phyloP scores from a whole-genome alignment of 495 filamentous ascomycete species.

The Lasiosphaeriaceae sp. region DNA sequence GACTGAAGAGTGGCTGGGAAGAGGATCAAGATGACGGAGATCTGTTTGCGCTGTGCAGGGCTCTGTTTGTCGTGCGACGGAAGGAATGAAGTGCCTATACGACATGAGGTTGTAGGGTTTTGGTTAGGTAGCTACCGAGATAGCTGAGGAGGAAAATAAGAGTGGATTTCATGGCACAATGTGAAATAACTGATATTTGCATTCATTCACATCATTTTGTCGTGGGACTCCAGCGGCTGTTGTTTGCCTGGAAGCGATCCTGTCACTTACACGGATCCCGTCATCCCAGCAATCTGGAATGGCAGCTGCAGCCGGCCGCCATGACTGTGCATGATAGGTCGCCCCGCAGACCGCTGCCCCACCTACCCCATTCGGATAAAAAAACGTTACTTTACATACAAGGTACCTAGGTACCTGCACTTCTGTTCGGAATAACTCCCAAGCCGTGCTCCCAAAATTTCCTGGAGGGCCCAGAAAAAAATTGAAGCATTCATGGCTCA shows the following conservation, averaged over 20 bases:
- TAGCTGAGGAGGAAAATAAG: too few relatives aligned
- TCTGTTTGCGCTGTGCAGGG: not conserved
- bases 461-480: constrained; percentile 19
- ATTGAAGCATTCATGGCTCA: constrained; percentile 1
- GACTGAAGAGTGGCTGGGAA: too few relatives aligned
- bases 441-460: constrained; percentile 22
- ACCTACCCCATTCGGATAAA: not conserved
- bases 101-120: too few relatives aligned
- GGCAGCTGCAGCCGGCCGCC: constrained; percentile 17
- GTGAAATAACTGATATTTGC: too few relatives aligned
- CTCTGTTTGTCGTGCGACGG: not conserved
- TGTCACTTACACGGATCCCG: not conserved
- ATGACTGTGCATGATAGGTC: not conserved
- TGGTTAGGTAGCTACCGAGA: too few relatives aligned
- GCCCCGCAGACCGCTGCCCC: constrained; percentile 1
- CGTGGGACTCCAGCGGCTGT: too few relatives aligned
- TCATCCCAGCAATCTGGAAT: constrained; percentile 7
- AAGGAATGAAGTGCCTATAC: too few relatives aligned
- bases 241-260: too few relatives aligned
- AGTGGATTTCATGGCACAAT: too few relatives aligned
- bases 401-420: not conserved
- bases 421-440: constrained; percentile 13
- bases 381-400: not conserved
- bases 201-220: too few relatives aligned
- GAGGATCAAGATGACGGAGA: too few relatives aligned